Conservation (phyloP, 495 filamentous ascomycete species). For the Chaetomium cochliodes region DNA sequence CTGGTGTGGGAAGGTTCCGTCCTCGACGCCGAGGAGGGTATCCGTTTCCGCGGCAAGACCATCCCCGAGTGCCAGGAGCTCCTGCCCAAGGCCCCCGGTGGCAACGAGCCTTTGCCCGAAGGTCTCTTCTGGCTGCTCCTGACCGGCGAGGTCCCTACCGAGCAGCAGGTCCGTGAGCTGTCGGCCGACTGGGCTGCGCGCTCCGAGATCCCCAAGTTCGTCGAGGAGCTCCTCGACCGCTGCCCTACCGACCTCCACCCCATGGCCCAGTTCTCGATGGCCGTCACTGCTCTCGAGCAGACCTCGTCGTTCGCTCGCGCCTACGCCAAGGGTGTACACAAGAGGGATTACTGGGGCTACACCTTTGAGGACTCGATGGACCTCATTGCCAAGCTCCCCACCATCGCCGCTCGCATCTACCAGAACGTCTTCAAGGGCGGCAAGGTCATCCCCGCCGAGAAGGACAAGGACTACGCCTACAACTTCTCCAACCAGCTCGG, state of each 20-base stretch:
- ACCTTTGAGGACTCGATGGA: conserved; percentile 99
- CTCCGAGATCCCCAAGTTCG: conserved; percentile 90
- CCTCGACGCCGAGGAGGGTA: conserved; percentile 96
- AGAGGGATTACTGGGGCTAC: conserved; percentile 98
- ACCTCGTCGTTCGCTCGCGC: conserved; percentile 96
- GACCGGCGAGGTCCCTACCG: conserved; percentile 92
- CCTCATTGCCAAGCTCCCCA: conserved; percentile 98
- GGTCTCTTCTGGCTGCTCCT: conserved; percentile 99
- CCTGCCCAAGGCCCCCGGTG: conserved; percentile 93
- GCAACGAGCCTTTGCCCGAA: conserved; percentile 94
- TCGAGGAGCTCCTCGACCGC: conserved; percentile 98
- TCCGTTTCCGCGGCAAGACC: conserved; percentile 96
- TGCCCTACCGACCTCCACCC: conserved; percentile 98
- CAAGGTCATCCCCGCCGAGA: conserved; percentile 91
- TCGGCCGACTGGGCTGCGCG: conserved; percentile 99
- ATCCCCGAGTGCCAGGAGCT: conserved; percentile 98
- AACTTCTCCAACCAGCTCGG: conserved; percentile 99
- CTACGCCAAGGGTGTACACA: conserved; percentile 97
- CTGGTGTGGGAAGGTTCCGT: conserved; percentile 99
- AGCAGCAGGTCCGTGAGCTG: conserved; percentile 95
- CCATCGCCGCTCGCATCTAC: conserved; percentile 97
- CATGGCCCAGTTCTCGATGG: conserved; percentile 98
- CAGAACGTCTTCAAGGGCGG: conserved; percentile 99
- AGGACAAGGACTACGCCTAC: conserved; percentile 97
- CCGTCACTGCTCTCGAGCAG: conserved; percentile 96